Evolutionary conservation across 2,329 filamentous ascomycete species (phyloP).

Genomic region (Arthrinium phaeospermum): DNA sequence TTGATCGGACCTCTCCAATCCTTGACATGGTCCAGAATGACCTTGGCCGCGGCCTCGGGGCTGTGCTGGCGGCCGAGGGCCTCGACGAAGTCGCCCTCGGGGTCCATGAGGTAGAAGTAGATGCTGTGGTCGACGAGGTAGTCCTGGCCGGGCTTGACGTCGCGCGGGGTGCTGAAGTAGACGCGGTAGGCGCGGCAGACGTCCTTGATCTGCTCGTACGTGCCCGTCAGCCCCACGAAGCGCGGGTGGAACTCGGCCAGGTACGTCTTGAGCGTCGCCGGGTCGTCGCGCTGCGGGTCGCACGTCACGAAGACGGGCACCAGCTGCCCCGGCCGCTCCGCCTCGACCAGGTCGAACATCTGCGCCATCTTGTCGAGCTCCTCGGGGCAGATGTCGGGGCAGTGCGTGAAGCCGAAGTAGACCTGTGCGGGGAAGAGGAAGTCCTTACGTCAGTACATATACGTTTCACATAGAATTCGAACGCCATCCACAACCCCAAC

Average conservation of each 20-base stretch:
- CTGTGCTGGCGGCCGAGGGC: constrained; percentile 94
- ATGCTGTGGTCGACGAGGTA: constrained; percentile 99
- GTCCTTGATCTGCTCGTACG: constrained; percentile 90
- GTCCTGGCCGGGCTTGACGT: constrained; percentile 91
- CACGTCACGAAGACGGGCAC: constrained; percentile 92
- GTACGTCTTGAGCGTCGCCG: constrained; percentile 83
- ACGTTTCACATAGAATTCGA: background rate
- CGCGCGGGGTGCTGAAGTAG: constrained; percentile 91
- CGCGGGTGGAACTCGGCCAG: constrained; percentile 87
- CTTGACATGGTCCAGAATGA: constrained; percentile 86
- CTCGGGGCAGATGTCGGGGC: constrained; percentile 97
- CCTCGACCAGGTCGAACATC: constrained; percentile 79
- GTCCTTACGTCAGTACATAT: background rate
- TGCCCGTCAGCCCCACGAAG: constrained; percentile 88
- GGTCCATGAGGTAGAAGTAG: constrained; percentile 99
- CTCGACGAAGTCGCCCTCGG: constrained; percentile 97
- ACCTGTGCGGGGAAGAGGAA: constrained; percentile 65
- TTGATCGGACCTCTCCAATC: constrained; percentile 49
- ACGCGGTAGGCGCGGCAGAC: constrained; percentile 96
- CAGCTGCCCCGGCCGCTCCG: constrained; percentile 57
- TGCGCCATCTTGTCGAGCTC: constrained; percentile 99
- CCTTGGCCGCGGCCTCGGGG: constrained; percentile 79
- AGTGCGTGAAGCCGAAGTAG: constrained; percentile 98
- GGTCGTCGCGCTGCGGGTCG: constrained; percentile 90
- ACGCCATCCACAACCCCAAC: background rate